Evolutionary conservation across 1,139 yeast species (phyloP).

Genomic region (Pichia sp.): DNA sequence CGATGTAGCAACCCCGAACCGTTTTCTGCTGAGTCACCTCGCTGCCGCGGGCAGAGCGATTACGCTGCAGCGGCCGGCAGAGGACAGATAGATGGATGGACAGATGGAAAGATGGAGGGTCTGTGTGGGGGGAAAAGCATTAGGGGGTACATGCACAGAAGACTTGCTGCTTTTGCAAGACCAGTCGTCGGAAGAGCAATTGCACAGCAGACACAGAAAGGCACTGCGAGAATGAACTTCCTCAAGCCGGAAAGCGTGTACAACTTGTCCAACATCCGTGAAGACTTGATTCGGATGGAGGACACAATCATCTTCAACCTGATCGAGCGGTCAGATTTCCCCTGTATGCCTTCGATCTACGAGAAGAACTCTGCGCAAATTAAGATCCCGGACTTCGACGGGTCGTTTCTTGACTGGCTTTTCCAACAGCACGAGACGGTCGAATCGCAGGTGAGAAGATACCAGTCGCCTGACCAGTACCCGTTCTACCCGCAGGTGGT

Average conservation of each 20-base stretch:
- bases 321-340: conserved; percentile 90
- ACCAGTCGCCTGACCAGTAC: conserved; percentile 92
- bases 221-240: conserved; percentile 61
- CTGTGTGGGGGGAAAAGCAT: too few species aligned
- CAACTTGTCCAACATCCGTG: conserved; percentile 75
- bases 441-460: conserved; percentile 84
- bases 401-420: conserved; percentile 85
- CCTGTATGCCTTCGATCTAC: conserved; percentile 71
- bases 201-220: not conserved
- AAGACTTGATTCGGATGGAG: conserved; percentile 86
- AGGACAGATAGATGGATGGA: too few species aligned
- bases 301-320: conserved; percentile 90
- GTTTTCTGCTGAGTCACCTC: not conserved
- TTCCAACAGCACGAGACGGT: conserved; percentile 68
- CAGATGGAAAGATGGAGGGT: too few species aligned
- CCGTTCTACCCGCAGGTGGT: conserved; percentile 79
- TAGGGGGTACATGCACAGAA: too few species aligned
- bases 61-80: not conserved
- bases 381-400: conserved; percentile 56
- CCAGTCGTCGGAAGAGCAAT: not conserved
- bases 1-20: too few species aligned
- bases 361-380: conserved; percentile 52
- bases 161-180: too few species aligned
- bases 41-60: not conserved
- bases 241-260: conserved; percentile 78